Evolutionary conservation across 305 asterid species (phyloP).

Genomic region (Stenogyne calaminthoides): DNA sequence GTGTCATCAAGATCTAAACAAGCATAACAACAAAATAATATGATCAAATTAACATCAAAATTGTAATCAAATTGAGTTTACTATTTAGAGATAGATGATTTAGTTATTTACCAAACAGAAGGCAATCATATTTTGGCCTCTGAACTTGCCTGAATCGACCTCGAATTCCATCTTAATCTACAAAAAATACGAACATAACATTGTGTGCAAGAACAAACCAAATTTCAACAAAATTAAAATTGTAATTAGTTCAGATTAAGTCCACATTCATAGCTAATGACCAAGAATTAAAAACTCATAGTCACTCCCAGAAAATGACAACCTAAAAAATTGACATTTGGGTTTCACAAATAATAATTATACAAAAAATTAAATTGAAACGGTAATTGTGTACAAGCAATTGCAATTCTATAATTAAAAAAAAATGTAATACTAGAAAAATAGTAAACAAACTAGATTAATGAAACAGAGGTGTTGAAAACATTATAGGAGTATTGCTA

Average conservation of each 20-base stretch:
- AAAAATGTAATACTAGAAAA: too few relatives aligned
- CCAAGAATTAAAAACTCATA: background rate
- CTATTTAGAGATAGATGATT: background rate
- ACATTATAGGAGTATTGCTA: background rate
- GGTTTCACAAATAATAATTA: too few relatives aligned
- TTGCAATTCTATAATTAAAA: background rate
- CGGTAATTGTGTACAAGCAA: too few relatives aligned
- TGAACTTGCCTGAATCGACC: conserved; percentile 57
- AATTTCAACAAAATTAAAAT: conserved; percentile 24
- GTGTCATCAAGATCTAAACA: conserved; percentile 81
- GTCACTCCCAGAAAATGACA: conserved; percentile 11
- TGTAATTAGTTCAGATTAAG: background rate
- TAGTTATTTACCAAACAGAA: conserved; percentile 70
- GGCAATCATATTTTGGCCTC: conserved; percentile 75
- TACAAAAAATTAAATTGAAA: too few relatives aligned
- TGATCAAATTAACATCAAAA: background rate
- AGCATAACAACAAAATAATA: background rate
- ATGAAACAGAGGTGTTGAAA: background rate
- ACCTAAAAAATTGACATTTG: background rate
- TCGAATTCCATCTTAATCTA: conserved; percentile 63
- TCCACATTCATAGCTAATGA: conserved; percentile 14
- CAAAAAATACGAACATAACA: conserved; percentile 32
- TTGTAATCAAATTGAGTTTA: background rate
- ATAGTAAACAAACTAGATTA: too few relatives aligned
- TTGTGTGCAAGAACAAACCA: conserved; percentile 13